These are phyloP conservation scores for Paradendryphiella salina DNA, from an alignment of 2,329 filamentous ascomycete species.

Conservation along the genomic window DNA sequence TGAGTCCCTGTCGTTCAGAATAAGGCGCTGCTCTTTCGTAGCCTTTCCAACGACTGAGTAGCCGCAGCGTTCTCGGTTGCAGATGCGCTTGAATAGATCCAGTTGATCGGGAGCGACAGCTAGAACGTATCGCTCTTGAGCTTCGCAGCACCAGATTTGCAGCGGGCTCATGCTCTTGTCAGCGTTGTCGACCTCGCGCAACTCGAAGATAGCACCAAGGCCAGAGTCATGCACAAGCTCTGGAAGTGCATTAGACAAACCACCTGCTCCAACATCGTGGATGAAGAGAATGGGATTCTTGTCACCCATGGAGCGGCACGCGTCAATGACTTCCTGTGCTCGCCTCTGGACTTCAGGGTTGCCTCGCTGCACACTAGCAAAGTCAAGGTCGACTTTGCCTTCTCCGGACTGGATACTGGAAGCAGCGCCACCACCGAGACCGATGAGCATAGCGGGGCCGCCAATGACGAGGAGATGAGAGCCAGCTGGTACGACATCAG, in stretches of 20 bases:
- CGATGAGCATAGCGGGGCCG: conserved; percentile 96
- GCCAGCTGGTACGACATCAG: conserved; percentile 77
- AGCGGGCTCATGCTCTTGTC: conserved; percentile 92
- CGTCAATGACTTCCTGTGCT: conserved; percentile 97
- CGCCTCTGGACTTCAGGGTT: conserved; percentile 96
- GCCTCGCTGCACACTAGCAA: conserved; percentile 93
- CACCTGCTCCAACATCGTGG: conserved; percentile 94
- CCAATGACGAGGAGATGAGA: conserved; percentile 91
- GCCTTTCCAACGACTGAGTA: conserved; percentile 90
- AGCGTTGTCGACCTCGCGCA: conserved; percentile 89
- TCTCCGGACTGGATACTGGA: conserved; percentile 89
- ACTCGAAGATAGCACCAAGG: conserved; percentile 86
- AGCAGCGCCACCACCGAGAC: conserved; percentile 90
- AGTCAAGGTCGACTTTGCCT: conserved; percentile 88
- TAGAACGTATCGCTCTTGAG: conserved; percentile 94
- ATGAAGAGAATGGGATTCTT: conserved; percentile 94
- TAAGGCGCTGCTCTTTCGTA: conserved; percentile 70
- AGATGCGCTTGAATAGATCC: conserved; percentile 70
- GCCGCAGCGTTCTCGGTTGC: conserved; percentile 81
- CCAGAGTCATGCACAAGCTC: conserved; percentile 92
- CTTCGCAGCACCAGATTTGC: conserved; percentile 97
- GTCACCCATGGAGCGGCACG: conserved; percentile 80
- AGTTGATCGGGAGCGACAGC: conserved; percentile 80
- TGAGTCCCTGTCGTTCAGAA: conserved; percentile 81
- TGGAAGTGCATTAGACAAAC: conserved; percentile 79